These are phyloP conservation scores for Mycena maculata DNA, from an alignment of 768 basidiomycete species.

Conservation along the genomic window DNA sequence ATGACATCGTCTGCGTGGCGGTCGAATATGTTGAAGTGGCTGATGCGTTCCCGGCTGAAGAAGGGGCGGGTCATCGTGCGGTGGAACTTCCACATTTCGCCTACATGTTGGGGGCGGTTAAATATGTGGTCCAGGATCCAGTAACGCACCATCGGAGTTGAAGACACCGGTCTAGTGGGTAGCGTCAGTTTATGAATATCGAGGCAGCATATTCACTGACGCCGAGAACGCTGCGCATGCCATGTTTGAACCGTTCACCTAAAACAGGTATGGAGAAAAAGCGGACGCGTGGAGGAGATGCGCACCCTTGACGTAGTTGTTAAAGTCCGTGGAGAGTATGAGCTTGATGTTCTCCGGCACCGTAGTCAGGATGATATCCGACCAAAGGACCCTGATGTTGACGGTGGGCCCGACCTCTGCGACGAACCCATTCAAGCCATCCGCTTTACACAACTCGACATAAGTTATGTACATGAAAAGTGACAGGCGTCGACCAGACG, in stretches of 20 bases:
- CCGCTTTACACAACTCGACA: slow-evolving; percentile 12
- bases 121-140: neutral
- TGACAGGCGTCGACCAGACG: too few relatives aligned
- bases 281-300: neutral
- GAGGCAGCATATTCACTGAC: neutral
- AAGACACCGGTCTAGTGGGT: slow-evolving; percentile 61
- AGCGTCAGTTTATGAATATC: neutral
- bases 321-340: slow-evolving; percentile 43
- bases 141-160: slow-evolving; percentile 60
- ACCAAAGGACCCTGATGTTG: slow-evolving; percentile 35
- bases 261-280: neutral
- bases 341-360: slow-evolving; percentile 41
- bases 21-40: slow-evolving; percentile 66
- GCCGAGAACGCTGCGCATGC: slow-evolving; percentile 30
- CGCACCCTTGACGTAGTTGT: slow-evolving; percentile 42
- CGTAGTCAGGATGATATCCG: slow-evolving; percentile 33
- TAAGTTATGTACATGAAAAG: too few relatives aligned
- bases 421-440: slow-evolving; percentile 19
- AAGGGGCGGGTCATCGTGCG: slow-evolving; percentile 52
- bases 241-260: slow-evolving; percentile 27
- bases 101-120: slow-evolving; percentile 37
- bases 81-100: slow-evolving; percentile 68
- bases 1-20: slow-evolving; percentile 62
- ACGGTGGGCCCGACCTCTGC: slow-evolving; percentile 29
- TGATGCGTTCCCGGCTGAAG: slow-evolving; percentile 65